Percentiles rank a stretch among this genome's conserved stretches.
Evolutionary conservation across 257 asterid genomes (phyloP).

Genomic region (Plectranthus barbatus): DNA sequence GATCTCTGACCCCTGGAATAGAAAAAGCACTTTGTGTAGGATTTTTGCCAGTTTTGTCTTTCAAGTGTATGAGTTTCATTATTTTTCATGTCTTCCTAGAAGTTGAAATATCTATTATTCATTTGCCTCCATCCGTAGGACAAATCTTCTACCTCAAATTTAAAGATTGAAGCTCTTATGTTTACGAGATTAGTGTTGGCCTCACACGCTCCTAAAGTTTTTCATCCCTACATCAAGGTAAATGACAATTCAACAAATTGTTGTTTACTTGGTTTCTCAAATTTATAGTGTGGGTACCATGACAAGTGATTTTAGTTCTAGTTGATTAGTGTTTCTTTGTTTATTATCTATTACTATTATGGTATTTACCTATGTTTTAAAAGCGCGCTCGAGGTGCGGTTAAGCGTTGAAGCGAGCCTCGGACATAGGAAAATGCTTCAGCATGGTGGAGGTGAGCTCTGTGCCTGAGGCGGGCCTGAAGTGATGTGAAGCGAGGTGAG

Average conservation of each 20-base stretch:
- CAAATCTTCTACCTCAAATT: constrained; percentile 91
- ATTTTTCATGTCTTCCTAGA: neutral
- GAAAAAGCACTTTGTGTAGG: constrained; percentile 94
- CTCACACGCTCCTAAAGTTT: constrained; percentile 81
- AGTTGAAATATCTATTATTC: constrained; percentile 6
- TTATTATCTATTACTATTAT: neutral
- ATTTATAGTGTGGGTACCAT: neutral
- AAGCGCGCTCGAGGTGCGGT: no score
- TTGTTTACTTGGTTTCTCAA: constrained; percentile 4
- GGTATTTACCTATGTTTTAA: no score
- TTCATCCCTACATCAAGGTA: constrained; percentile 96
- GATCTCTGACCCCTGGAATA: constrained; percentile 89
- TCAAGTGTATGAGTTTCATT: neutral
- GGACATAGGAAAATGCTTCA: no score
- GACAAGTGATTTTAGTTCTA: neutral
- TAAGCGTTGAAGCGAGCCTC: no score
- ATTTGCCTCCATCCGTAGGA: constrained; percentile 48
- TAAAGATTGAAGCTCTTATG: constrained; percentile 95
- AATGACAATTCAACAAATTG: neutral
- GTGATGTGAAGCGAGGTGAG: no score
- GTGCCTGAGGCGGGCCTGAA: no score
- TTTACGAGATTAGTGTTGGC: constrained; percentile 92
- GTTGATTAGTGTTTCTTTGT: neutral
- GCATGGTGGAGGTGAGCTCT: no score
- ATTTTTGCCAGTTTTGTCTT: constrained; percentile 11